Conservation (phyloP, 2,329 filamentous ascomycete species). For the Pseudomassariella vexata region DNA sequence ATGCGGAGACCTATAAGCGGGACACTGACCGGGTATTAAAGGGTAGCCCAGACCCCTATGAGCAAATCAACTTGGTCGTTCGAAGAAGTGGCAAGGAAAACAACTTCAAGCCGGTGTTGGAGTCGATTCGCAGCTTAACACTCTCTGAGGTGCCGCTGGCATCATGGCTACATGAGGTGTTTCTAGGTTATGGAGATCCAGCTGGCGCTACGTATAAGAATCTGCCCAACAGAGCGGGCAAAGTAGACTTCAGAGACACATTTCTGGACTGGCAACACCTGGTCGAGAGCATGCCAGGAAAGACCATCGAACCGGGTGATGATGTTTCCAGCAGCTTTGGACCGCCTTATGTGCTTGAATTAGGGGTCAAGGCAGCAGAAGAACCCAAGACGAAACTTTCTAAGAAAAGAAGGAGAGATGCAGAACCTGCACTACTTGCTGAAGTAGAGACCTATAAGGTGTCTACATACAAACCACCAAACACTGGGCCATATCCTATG, state of each 20-base stretch:
- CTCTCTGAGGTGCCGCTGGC: constrained; percentile 82
- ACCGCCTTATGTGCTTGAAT: constrained; percentile 82
- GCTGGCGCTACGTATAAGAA: constrained; percentile 81
- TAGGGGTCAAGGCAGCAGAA: constrained; percentile 47
- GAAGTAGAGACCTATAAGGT: constrained; percentile 69
- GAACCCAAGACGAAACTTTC: constrained; percentile 53
- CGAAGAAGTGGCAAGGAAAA: constrained; percentile 84
- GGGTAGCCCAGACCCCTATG: constrained; percentile 75
- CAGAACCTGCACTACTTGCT: constrained; percentile 58
- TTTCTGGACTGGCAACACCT: constrained; percentile 96
- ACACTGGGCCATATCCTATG: constrained; percentile 82
- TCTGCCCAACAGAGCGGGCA: constrained; percentile 69
- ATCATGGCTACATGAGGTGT: constrained; percentile 92
- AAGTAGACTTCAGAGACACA: constrained; percentile 86
- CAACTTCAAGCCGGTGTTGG: constrained; percentile 90
- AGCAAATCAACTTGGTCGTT: constrained; percentile 77
- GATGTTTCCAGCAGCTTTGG: constrained; percentile 68
- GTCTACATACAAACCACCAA: constrained; percentile 83
- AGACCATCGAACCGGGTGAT: constrained; percentile 73
- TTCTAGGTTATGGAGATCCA: constrained; percentile 94
- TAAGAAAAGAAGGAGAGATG: constrained; percentile 83
- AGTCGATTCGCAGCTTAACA: constrained; percentile 83
- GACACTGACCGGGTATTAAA: constrained; percentile 63
- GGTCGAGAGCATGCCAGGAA: constrained; percentile 82
- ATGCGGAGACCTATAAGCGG: constrained; percentile 68